Percentiles rank a stretch among this genome's conserved stretches.
phyloP scores from a whole-genome alignment of 805 yeast genomes.

The Ogataea henricii region DNA sequence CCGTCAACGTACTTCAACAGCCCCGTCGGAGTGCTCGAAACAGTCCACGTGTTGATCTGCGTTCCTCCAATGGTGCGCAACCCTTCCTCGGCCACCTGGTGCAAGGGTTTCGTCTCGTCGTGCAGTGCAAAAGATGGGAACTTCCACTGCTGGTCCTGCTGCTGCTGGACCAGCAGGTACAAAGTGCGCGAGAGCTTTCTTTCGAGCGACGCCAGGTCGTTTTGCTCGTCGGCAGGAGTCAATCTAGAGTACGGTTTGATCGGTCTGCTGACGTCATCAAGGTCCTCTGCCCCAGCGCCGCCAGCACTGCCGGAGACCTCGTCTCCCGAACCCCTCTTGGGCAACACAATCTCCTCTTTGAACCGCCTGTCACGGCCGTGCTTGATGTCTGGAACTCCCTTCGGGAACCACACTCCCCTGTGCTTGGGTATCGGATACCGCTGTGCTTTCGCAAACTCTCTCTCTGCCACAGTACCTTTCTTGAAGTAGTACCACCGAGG shows the following conservation, averaged over 20 bases:
- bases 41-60: slow-evolving; percentile 80
- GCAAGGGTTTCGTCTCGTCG: slow-evolving; percentile 55
- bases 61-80: slow-evolving; percentile 72
- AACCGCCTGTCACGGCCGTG: slow-evolving; percentile 86
- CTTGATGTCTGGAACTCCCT: slow-evolving; percentile 82
- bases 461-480: slow-evolving; percentile 86
- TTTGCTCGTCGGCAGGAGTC: slow-evolving; percentile 72
- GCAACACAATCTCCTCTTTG: slow-evolving; percentile 78
- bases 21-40: slow-evolving; percentile 87
- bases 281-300: slow-evolving; percentile 31
- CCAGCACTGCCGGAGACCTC: slow-evolving; percentile 30
- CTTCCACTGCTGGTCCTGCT: slow-evolving; percentile 58
- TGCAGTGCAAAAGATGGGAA: slow-evolving; percentile 70
- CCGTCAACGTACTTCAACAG: slow-evolving; percentile 48
- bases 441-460: slow-evolving; percentile 74
- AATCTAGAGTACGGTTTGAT: slow-evolving; percentile 68
- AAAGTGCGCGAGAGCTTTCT: slow-evolving; percentile 78
- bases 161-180: slow-evolving; percentile 65
- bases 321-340: slow-evolving; percentile 50
- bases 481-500: slow-evolving; percentile 91
- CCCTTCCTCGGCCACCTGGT: slow-evolving; percentile 73
- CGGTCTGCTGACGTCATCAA: slow-evolving; percentile 64
- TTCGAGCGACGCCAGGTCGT: slow-evolving; percentile 70
- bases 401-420: slow-evolving; percentile 76
- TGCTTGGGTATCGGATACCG: slow-evolving; percentile 71